These are phyloP conservation scores for Microsporum ferrugineum DNA, from an alignment of 2,329 filamentous ascomycete genomes.

Conservation along the genomic window DNA sequence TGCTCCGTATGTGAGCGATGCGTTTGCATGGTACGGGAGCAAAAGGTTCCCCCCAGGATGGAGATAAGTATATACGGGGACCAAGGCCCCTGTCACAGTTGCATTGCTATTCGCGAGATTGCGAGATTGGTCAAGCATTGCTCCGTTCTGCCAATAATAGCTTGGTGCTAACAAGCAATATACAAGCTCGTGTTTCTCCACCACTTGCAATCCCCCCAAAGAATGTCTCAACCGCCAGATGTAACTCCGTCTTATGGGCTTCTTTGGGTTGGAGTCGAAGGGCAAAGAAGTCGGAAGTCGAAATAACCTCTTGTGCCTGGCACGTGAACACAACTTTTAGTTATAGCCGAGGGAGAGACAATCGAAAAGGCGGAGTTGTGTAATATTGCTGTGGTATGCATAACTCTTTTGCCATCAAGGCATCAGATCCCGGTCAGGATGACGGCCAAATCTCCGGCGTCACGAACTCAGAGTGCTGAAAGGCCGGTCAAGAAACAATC, in stretches of 20 bases:
- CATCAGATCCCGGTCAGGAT: background rate
- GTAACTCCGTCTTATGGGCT: background rate
- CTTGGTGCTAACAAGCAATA: constrained; percentile 2
- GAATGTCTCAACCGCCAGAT: background rate
- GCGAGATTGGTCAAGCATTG: constrained; percentile 4
- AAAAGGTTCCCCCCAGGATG: background rate
- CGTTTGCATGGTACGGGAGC: background rate
- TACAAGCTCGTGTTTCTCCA: constrained; percentile 2
- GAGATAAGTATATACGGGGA: background rate
- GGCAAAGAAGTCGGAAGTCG: background rate
- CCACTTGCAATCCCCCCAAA: background rate
- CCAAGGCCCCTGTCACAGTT: background rate
- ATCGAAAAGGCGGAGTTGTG: background rate
- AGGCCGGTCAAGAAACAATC: background rate
- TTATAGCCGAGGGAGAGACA: background rate
- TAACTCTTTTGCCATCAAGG: background rate
- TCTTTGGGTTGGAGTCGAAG: too few relatives aligned
- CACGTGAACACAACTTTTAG: background rate
- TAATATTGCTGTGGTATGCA: too few relatives aligned
- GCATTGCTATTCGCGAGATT: background rate
- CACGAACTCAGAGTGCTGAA: background rate
- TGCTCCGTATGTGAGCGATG: background rate
- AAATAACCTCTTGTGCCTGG: background rate
- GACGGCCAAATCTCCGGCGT: background rate
- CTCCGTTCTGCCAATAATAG: background rate